Evolutionary conservation across 257 asterid genomes (phyloP).

Genomic region (Solanum clarkiae): DNA sequence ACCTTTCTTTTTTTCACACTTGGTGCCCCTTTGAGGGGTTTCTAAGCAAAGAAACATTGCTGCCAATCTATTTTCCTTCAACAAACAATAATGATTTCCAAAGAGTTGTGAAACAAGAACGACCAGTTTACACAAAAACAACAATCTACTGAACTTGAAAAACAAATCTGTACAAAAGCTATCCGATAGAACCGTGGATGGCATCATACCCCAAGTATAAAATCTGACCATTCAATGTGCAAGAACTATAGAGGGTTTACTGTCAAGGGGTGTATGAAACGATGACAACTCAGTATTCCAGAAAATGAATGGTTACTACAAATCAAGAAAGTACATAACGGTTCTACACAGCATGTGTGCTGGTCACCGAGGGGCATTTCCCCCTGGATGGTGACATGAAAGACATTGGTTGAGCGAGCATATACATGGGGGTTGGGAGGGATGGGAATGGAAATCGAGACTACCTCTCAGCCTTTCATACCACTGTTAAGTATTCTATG

Average conservation of each 20-base stretch:
- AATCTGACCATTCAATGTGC: neutral
- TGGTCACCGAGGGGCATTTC: neutral
- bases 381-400: neutral
- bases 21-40: neutral
- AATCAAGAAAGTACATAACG: neutral
- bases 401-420: neutral
- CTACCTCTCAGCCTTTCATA: slow-evolving; percentile 16
- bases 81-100: neutral
- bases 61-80: neutral
- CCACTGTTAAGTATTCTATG: slow-evolving; percentile 44
- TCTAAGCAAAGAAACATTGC: neutral
- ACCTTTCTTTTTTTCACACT: neutral
- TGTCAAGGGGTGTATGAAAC: neutral
- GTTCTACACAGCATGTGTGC: neutral
- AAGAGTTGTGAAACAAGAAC: neutral
- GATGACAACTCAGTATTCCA: neutral
- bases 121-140: neutral
- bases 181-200: neutral
- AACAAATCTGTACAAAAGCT: neutral
- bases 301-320: neutral
- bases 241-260: neutral
- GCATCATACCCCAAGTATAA: neutral
- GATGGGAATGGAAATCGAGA: neutral
- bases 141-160: neutral
- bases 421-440: slow-evolving; percentile 8